These are phyloP conservation scores for Geoglossum cookeanum DNA, from an alignment of 2,329 filamentous ascomycete genomes.

Conservation along the genomic window DNA sequence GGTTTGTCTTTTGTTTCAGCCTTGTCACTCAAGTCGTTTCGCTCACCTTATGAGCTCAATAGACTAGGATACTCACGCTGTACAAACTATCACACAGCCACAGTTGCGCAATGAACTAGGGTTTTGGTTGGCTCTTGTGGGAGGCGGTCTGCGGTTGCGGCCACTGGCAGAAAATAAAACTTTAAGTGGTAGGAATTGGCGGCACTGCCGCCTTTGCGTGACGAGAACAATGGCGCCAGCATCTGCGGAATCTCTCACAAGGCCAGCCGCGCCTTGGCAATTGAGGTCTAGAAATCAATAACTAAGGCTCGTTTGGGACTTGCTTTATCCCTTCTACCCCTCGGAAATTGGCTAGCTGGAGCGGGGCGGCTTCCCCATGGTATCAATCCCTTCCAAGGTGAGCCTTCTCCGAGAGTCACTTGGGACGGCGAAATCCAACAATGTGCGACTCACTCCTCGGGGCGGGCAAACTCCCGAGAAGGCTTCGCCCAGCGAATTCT, in stretches of 20 bases:
- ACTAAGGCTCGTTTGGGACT: too few relatives aligned
- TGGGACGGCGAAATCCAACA: not conserved
- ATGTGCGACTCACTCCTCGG: not conserved
- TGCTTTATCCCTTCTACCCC: too few relatives aligned
- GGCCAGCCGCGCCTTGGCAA: not conserved
- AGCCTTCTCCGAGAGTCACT: not conserved
- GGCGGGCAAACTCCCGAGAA: not conserved
- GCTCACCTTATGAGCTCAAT: not conserved
- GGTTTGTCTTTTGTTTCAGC: not conserved
- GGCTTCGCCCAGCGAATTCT: not conserved
- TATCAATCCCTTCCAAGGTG: not conserved
- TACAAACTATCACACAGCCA: not conserved
- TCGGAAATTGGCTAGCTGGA: not conserved
- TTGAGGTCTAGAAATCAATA: too few relatives aligned
- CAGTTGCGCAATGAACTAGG: not conserved
- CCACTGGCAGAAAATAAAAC: not conserved
- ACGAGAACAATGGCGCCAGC: not conserved
- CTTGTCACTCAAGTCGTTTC: not conserved
- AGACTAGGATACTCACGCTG: not conserved
- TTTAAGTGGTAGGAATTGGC: not conserved
- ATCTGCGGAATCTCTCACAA: not conserved
- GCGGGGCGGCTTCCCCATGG: not conserved
- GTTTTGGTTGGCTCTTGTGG: not conserved
- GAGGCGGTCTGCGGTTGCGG: not conserved
- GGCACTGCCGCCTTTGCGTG: not conserved